phyloP scores from a whole-genome alignment of 2,329 filamentous ascomycete genomes.

The Aspergillus caelatus region DNA sequence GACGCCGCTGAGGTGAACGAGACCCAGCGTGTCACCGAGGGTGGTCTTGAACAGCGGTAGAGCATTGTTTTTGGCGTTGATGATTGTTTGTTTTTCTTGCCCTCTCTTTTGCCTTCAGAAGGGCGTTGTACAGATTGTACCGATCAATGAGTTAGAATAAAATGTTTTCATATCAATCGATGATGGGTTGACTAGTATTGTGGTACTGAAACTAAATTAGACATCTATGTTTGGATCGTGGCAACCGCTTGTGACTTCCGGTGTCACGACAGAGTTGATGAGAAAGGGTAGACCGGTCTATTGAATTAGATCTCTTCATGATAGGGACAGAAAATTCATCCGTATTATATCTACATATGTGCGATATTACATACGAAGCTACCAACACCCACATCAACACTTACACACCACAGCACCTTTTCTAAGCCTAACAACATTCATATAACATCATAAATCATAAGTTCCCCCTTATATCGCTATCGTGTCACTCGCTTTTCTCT shows the following conservation, averaged over 20 bases:
- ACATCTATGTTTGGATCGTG: no score
- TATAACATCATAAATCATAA: slow-evolving; percentile 4
- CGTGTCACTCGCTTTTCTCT: slow-evolving; percentile 58
- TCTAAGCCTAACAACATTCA: neutral
- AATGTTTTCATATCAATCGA: slow-evolving; percentile 5
- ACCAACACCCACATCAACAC: neutral
- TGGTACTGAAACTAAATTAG: no score
- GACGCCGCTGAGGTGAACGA: slow-evolving; percentile 62
- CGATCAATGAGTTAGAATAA: slow-evolving; percentile 34
- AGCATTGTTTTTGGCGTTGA: slow-evolving; percentile 39
- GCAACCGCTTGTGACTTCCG: no score
- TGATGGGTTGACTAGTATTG: neutral
- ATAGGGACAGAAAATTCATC: no score
- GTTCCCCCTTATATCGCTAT: neutral
- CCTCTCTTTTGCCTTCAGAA: slow-evolving; percentile 26
- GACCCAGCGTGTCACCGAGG: slow-evolving; percentile 61
- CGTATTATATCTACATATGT: neutral
- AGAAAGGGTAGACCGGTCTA: no score
- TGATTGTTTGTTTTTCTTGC: slow-evolving; percentile 29
- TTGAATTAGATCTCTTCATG: no score
- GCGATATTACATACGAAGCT: no score
- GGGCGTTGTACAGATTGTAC: slow-evolving; percentile 41
- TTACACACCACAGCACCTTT: neutral
- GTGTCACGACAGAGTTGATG: no score
- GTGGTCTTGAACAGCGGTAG: slow-evolving; percentile 64